These are phyloP conservation scores for Xylariomycetidae sp. DNA, from an alignment of 2,329 filamentous ascomycete species.

Conservation along the genomic window DNA sequence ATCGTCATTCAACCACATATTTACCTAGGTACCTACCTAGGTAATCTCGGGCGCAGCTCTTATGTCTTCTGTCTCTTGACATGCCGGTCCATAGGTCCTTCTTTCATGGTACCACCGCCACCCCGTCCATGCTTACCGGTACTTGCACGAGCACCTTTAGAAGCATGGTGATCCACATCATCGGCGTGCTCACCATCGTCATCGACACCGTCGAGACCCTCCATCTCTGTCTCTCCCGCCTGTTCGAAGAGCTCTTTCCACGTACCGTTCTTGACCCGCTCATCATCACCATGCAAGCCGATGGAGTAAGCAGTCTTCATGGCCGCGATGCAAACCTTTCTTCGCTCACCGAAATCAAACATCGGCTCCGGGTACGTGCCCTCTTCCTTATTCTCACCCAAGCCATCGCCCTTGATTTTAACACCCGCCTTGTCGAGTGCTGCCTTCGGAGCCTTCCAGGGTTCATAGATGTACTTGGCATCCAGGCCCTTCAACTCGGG, in stretches of 20 bases:
- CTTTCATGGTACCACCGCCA: conserved; percentile 11
- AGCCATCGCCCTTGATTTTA: conserved; percentile 43
- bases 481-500: conserved; percentile 59
- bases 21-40: no score
- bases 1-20: no score
- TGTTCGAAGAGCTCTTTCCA: conserved; percentile 43
- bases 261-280: conserved; percentile 54
- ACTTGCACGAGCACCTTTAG: no score
- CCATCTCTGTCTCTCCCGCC: conserved; percentile 33
- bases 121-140: conserved; percentile 15
- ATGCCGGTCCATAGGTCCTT: conserved; percentile 28
- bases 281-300: conserved; percentile 58
- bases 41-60: no score
- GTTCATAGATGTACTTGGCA: conserved; percentile 71
- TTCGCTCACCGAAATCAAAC: conserved; percentile 64
- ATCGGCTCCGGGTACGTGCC: conserved; percentile 66
- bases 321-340: conserved; percentile 55
- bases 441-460: conserved; percentile 63
- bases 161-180: conserved; percentile 15
- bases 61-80: conserved; percentile 24
- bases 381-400: conserved; percentile 31
- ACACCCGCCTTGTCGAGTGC: conserved; percentile 67
- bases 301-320: conserved; percentile 67
- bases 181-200: conserved; percentile 26
- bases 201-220: conserved; percentile 29